A percentile compares a stretch with the other conserved stretches of the same genome.
These are phyloP conservation scores for Citrullus colocynthis DNA, from an alignment of 306 rosid genomes.

Conservation along the genomic window DNA sequence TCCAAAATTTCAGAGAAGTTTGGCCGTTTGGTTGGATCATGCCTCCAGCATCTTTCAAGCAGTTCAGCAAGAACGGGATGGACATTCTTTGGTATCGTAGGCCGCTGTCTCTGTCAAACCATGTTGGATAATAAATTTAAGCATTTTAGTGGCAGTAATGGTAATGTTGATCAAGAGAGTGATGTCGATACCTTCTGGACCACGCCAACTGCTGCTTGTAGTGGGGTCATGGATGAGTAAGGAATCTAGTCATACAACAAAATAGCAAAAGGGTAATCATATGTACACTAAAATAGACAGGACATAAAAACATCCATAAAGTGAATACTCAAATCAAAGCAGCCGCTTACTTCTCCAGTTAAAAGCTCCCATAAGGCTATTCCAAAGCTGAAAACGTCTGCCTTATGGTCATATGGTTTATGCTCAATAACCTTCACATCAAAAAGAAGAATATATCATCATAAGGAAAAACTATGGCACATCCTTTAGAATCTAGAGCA, in stretches of 20 bases:
- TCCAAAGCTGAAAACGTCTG: constrained; percentile 95
- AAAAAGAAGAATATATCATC: background rate
- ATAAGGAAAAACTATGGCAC: constrained; percentile 4
- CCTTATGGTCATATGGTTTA: constrained; percentile 93
- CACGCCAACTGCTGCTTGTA: constrained; percentile 99
- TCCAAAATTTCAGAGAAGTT: constrained; percentile 59
- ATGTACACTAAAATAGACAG: background rate
- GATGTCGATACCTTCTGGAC: constrained; percentile 76
- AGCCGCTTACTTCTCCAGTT: constrained; percentile 71
- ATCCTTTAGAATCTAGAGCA: background rate
- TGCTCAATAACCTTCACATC: constrained; percentile 87
- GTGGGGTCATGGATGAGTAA: constrained; percentile 69
- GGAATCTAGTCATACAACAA: constrained; percentile 55
- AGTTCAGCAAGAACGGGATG: constrained; percentile 61
- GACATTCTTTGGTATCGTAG: constrained; percentile 60
- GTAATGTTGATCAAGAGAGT: background rate
- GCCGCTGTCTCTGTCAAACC: constrained; percentile 64
- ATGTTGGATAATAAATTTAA: background rate
- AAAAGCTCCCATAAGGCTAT: constrained; percentile 94
- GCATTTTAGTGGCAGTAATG: background rate
- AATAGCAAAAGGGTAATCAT: background rate
- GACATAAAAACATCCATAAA: background rate
- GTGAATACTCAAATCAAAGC: background rate
- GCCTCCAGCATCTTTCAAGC: constrained; percentile 84
- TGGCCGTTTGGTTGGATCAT: constrained; percentile 71